Percentiles rank a stretch among this genome's conserved stretches.
These are phyloP conservation scores for Cordyceps sp. DNA, from an alignment of 2,329 filamentous ascomycete species.

Conservation along the genomic window DNA sequence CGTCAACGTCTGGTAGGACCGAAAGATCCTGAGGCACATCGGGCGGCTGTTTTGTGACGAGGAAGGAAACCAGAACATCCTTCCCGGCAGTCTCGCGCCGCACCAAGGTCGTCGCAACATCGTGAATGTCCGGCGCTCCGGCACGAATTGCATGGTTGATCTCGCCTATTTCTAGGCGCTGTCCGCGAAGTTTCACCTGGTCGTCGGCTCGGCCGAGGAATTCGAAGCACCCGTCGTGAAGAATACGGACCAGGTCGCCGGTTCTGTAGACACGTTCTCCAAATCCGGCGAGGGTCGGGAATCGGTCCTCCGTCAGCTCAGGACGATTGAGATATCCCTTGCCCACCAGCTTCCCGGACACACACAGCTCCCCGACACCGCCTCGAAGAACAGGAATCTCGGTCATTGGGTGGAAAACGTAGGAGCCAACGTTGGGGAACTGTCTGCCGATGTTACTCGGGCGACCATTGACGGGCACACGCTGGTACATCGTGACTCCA, in stretches of 20 bases:
- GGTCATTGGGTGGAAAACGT: conserved; percentile 55
- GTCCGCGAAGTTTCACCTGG: conserved; percentile 80
- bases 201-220: conserved; percentile 82
- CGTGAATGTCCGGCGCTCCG: conserved; percentile 37
- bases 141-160: conserved; percentile 71
- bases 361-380: conserved; percentile 73
- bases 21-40: conserved; percentile 4
- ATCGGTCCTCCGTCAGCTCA: conserved; percentile 61
- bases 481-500: conserved; percentile 76
- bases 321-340: conserved; percentile 73
- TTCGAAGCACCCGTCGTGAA: conserved; percentile 69
- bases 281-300: conserved; percentile 44
- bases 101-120: conserved; percentile 60
- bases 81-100: conserved; percentile 58
- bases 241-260: conserved; percentile 69
- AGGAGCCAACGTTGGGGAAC: conserved; percentile 77
- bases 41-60: conserved; percentile 17
- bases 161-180: conserved; percentile 77
- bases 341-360: conserved; percentile 74
- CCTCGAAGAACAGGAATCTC: conserved; percentile 59
- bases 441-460: conserved; percentile 77
- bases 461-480: conserved; percentile 61
- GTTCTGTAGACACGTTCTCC: conserved; percentile 64
- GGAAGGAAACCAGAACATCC: conserved; percentile 68
- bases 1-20: conserved; percentile 13